Evolutionary conservation across 352 stramenopile species (phyloP).

Genomic region (Pythium pyrilobum): DNA sequence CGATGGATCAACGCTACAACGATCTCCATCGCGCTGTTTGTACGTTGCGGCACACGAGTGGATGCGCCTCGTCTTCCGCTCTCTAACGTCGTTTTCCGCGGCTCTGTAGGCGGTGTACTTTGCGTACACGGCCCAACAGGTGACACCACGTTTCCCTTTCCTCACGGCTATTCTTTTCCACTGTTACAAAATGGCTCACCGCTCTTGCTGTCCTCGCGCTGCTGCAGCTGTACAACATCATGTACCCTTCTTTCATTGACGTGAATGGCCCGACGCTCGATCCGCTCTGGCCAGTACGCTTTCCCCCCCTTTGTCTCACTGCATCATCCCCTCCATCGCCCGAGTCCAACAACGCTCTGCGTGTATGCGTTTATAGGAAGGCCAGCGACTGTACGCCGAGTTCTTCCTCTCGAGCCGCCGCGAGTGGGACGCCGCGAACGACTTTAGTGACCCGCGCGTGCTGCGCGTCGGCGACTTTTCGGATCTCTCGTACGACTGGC

Average conservation of each 20-base stretch:
- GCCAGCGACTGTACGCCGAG: constrained; percentile 45
- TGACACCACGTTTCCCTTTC: constrained; percentile 4
- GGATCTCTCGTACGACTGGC: constrained; percentile 61
- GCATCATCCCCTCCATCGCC: too few relatives aligned
- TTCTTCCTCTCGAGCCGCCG: constrained; percentile 50
- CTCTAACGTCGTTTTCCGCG: constrained; percentile 1
- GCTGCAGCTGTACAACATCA: constrained; percentile 61
- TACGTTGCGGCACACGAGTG: constrained; percentile 15
- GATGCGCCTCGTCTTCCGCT: background rate
- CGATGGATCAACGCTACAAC: constrained; percentile 54
- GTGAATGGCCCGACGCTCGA: constrained; percentile 42
- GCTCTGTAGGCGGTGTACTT: constrained; percentile 48
- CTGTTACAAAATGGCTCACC: too few relatives aligned
- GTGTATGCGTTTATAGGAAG: constrained; percentile 22
- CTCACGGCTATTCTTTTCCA: background rate
- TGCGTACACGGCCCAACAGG: constrained; percentile 43
- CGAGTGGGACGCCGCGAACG: constrained; percentile 33
- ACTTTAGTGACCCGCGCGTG: constrained; percentile 37
- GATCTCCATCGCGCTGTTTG: constrained; percentile 52
- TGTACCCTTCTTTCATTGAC: constrained; percentile 57
- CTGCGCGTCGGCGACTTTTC: constrained; percentile 43
- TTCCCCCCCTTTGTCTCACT: background rate
- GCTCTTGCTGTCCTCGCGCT: too few relatives aligned
- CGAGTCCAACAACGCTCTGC: too few relatives aligned
- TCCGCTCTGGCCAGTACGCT: constrained; percentile 49